These are phyloP conservation scores for Rhizodiscina lignyota DNA, from an alignment of 495 filamentous ascomycete species.

Conservation along the genomic window DNA sequence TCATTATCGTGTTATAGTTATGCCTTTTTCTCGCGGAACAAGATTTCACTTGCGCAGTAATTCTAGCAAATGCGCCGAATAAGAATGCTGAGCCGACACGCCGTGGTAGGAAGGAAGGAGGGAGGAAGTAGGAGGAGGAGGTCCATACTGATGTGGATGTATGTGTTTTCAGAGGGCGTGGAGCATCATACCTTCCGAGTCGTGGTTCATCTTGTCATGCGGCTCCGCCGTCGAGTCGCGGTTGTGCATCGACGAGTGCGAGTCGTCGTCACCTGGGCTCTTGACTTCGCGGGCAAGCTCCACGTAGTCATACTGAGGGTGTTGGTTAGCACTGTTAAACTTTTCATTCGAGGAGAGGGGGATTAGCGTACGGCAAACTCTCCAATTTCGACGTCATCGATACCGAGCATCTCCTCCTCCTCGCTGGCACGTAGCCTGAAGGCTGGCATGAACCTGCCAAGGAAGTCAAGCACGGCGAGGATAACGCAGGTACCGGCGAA, in stretches of 20 bases:
- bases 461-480: slow-evolving; percentile 35
- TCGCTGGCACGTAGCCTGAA: slow-evolving; percentile 64
- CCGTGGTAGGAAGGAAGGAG: no score
- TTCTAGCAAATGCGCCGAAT: no score
- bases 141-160: no score
- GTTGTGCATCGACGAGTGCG: no score
- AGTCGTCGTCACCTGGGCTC: slow-evolving; percentile 9
- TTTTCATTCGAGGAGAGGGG: slow-evolving; percentile 1
- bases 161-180: no score
- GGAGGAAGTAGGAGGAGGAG: no score
- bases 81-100: no score
- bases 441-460: slow-evolving; percentile 77
- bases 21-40: no score
- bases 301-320: slow-evolving; percentile 71
- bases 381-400: slow-evolving; percentile 91
- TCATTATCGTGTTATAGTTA: no score
- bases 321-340: slow-evolving; percentile 5
- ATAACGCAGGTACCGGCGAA: slow-evolving; percentile 78
- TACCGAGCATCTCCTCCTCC: slow-evolving; percentile 78
- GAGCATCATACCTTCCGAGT: not conserved
- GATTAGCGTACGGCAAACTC: slow-evolving; percentile 61
- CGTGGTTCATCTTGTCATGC: not conserved
- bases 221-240: slow-evolving; percentile 3
- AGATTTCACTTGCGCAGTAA: no score
- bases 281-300: slow-evolving; percentile 72